phyloP scores from a whole-genome alignment of 2,329 filamentous ascomycete species.

The Xylariales sp. region DNA sequence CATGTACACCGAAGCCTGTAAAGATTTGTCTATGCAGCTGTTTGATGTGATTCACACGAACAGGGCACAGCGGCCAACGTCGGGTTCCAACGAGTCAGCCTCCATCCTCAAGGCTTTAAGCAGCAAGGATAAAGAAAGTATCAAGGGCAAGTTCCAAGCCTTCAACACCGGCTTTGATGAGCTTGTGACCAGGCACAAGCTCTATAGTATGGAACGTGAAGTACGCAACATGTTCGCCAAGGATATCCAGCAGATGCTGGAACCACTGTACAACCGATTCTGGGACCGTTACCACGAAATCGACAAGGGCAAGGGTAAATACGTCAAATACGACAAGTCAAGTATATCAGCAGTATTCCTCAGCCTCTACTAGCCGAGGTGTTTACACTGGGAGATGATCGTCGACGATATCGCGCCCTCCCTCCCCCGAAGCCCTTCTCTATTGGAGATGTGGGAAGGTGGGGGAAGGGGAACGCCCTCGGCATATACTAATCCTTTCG shows the following conservation, averaged over 20 bases:
- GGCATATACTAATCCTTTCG: too few species aligned
- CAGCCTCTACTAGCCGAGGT: constrained; percentile 37
- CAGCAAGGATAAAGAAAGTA: constrained; percentile 90
- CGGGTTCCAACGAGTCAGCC: constrained; percentile 73
- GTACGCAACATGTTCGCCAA: constrained; percentile 75
- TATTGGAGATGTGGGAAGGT: too few species aligned
- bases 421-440: too few species aligned
- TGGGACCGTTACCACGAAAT: constrained; percentile 97
- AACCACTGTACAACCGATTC: constrained; percentile 91
- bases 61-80: constrained; percentile 66
- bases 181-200: constrained; percentile 76
- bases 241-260: constrained; percentile 86
- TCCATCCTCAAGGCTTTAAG: constrained; percentile 78
- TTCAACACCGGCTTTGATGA: constrained; percentile 94
- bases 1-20: constrained; percentile 82
- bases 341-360: constrained; percentile 65
- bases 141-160: constrained; percentile 90
- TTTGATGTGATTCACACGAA: constrained; percentile 92
- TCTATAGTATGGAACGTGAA: constrained; percentile 84
- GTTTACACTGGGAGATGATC: too few species aligned
- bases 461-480: too few species aligned
- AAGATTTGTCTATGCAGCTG: constrained; percentile 77
- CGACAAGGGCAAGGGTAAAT: constrained; percentile 96
- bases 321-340: constrained; percentile 93
- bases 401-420: too few species aligned